Percentiles rank a stretch among this genome's conserved stretches.
phyloP scores from a whole-genome alignment of 2,329 filamentous ascomycete genomes.

The Rhynchosporium secalis region DNA sequence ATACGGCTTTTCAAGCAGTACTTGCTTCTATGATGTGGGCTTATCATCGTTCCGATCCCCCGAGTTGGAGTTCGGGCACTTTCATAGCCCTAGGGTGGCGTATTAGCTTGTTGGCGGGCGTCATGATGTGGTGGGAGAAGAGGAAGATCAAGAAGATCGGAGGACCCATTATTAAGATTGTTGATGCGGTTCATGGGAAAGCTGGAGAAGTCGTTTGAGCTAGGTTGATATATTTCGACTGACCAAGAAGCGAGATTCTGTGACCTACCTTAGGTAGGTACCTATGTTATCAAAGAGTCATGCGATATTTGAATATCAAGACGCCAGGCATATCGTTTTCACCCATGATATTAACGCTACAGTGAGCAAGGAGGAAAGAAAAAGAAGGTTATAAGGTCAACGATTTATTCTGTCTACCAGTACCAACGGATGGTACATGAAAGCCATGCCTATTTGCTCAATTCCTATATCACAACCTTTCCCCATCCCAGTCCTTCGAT shows the following conservation, averaged over 20 bases:
- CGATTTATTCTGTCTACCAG: not conserved
- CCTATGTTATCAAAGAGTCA: no score
- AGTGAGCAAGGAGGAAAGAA: not conserved
- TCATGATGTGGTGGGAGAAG: constrained; percentile 29
- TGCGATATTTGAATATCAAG: no score
- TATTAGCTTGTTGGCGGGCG: constrained; percentile 23
- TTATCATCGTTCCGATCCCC: constrained; percentile 25
- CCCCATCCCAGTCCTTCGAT: not conserved
- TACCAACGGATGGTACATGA: not conserved
- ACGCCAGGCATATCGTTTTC: no score
- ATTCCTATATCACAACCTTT: not conserved
- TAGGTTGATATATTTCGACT: not conserved
- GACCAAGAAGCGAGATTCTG: no score
- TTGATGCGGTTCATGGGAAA: constrained; percentile 14
- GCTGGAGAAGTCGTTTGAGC: not conserved
- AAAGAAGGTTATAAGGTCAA: not conserved
- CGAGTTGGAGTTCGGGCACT: constrained; percentile 24
- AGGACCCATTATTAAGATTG: constrained; percentile 20
- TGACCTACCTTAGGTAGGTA: no score
- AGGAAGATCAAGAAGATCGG: constrained; percentile 28
- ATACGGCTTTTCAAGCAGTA: constrained; percentile 42
- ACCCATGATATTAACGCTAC: not conserved
- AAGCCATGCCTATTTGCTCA: not conserved
- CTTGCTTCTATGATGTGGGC: constrained; percentile 27
- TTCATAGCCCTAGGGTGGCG: constrained; percentile 26